These are phyloP conservation scores for Pythium rhizo-oryzae DNA, from an alignment of 352 stramenopile species.

Conservation along the genomic window DNA sequence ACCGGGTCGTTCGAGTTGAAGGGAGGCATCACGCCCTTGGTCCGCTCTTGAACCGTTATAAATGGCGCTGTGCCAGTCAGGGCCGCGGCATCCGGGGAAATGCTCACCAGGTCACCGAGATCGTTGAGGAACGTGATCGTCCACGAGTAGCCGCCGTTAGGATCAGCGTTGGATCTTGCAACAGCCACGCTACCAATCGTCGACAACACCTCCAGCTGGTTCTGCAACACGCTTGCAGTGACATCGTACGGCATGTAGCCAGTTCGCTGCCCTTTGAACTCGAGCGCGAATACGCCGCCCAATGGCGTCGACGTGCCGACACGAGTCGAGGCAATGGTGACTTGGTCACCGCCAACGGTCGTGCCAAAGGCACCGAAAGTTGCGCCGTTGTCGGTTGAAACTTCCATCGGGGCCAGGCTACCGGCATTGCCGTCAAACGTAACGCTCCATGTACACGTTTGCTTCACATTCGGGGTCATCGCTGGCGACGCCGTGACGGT, in stretches of 20 bases:
- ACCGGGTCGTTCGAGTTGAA: constrained; percentile 90
- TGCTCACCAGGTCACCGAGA: constrained; percentile 77
- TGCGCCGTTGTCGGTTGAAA: constrained; percentile 44
- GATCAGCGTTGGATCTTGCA: constrained; percentile 80
- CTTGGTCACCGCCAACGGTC: constrained; percentile 43
- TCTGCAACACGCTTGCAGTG: constrained; percentile 86
- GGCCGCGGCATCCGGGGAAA: constrained; percentile 81
- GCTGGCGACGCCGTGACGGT: constrained; percentile 70
- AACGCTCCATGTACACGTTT: constrained; percentile 91
- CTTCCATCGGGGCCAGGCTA: constrained; percentile 58
- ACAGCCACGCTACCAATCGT: constrained; percentile 91
- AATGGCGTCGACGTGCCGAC: constrained; percentile 60
- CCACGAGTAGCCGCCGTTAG: constrained; percentile 94
- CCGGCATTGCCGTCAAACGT: constrained; percentile 96
- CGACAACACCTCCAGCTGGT: constrained; percentile 87
- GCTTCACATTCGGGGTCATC: constrained; percentile 38
- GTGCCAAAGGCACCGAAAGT: constrained; percentile 43
- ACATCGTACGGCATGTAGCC: constrained; percentile 91
- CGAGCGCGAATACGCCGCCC: constrained; percentile 86
- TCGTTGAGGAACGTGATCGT: constrained; percentile 93
- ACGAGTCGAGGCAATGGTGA: constrained; percentile 41
- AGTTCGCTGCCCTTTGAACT: constrained; percentile 89
- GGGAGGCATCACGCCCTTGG: constrained; percentile 80
- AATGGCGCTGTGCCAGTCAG: constrained; percentile 90
- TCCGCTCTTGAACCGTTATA: constrained; percentile 74